A percentile compares a stretch with the other conserved stretches of the same genome.
Conservation (phyloP, 805 yeast genomes). For the Jamesozyma jinghongensis region DNA sequence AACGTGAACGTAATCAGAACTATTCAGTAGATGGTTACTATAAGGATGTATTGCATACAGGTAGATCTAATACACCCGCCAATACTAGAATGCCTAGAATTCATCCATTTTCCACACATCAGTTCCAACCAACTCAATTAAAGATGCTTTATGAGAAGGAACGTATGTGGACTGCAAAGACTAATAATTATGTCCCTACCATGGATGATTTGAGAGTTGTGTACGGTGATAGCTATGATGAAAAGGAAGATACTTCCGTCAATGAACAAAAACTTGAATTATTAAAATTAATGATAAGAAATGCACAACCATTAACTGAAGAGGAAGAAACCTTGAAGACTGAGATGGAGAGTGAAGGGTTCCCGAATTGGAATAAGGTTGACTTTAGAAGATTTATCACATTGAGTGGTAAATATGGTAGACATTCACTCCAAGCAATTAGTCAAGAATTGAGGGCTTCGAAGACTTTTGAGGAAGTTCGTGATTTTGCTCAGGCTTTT, state of each 20-base stretch:
- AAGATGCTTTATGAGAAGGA: slow-evolving; percentile 74
- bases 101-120: slow-evolving; percentile 77
- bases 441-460: slow-evolving; percentile 68
- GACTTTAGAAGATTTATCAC: slow-evolving; percentile 80
- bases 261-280: slow-evolving; percentile 42
- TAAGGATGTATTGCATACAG: slow-evolving; percentile 69
- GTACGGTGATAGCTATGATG: slow-evolving; percentile 29
- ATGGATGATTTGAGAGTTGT: slow-evolving; percentile 43
- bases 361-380: slow-evolving; percentile 72
- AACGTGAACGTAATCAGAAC: slow-evolving; percentile 75
- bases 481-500: slow-evolving; percentile 66
- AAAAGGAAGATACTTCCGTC: slow-evolving; percentile 34
- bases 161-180: slow-evolving; percentile 64
- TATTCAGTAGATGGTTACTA: slow-evolving; percentile 84
- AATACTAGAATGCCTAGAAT: slow-evolving; percentile 84
- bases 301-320: slow-evolving; percentile 72
- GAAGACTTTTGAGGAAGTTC: slow-evolving; percentile 71
- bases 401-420: slow-evolving; percentile 68
- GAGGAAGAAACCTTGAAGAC: slow-evolving; percentile 64
- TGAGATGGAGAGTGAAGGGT: slow-evolving; percentile 57
- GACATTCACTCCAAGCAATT: slow-evolving; percentile 61
- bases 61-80: slow-evolving; percentile 40
- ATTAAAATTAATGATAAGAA: slow-evolving; percentile 64
- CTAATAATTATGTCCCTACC: slow-evolving; percentile 55
- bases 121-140: slow-evolving; percentile 73